Percentiles rank a stretch among this genome's conserved stretches.
phyloP scores from a whole-genome alignment of 2,329 filamentous ascomycete genomes.

The Colletotrichum spinosum region DNA sequence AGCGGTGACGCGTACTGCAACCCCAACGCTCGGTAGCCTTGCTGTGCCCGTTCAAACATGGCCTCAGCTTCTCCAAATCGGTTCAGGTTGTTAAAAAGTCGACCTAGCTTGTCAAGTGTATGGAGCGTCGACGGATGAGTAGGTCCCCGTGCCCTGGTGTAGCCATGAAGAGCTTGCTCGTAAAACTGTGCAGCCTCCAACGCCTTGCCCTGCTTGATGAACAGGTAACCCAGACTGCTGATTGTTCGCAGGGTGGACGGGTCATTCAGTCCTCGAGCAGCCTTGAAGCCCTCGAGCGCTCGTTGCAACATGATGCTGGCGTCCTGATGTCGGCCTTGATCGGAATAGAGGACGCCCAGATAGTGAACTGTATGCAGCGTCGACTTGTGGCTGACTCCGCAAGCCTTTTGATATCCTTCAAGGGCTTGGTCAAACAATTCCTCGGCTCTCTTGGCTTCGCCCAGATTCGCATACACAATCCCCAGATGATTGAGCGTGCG shows the following conservation, averaged over 20 bases:
- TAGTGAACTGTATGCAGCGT: conserved; percentile 32
- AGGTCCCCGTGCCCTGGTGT: conserved; percentile 40
- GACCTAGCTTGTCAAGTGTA: conserved; percentile 44
- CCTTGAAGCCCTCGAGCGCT: no score
- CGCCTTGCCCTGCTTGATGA: conserved; percentile 36
- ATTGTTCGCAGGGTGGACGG: no score
- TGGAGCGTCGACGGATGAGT: conserved; percentile 39
- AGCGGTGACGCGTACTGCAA: conserved; percentile 43
- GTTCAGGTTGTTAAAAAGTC: conserved; percentile 41
- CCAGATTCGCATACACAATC: conserved; percentile 43
- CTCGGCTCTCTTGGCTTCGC: conserved; percentile 42
- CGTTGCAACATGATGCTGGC: no score
- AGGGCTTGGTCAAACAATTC: conserved; percentile 46
- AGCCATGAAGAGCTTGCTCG: conserved; percentile 43
- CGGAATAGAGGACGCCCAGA: conserved; percentile 44
- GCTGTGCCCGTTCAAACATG: conserved; percentile 45
- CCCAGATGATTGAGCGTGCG: conserved; percentile 44
- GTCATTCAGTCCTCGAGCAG: no score
- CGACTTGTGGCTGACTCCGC: conserved; percentile 34
- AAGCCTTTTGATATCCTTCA: conserved; percentile 40
- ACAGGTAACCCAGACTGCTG: conserved; percentile 46
- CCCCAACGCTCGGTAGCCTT: conserved; percentile 40
- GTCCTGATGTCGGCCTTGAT: no score
- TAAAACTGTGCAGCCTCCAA: conserved; percentile 44
- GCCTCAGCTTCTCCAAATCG: conserved; percentile 41